phyloP scores from a whole-genome alignment of 805 yeast genomes.

The Wickerhamomyces sydowiorum region DNA sequence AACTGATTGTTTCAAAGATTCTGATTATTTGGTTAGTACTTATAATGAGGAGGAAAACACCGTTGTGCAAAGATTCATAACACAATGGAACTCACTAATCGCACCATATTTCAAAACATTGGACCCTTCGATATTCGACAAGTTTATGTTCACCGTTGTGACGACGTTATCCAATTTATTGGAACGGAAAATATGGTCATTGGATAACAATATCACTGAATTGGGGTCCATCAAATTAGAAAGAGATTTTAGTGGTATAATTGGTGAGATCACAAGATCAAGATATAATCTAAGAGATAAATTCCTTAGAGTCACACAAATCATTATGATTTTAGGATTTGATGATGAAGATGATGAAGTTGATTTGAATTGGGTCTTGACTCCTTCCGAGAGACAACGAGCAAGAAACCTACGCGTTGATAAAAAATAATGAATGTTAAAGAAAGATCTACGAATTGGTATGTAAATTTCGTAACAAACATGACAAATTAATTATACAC shows the following conservation, averaged over 20 bases:
- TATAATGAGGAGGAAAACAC: conserved; percentile 30
- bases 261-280: conserved; percentile 66
- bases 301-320: conserved; percentile 77
- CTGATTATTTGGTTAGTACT: conserved; percentile 18
- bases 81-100: conserved; percentile 59
- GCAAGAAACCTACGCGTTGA: conserved; percentile 53
- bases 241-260: conserved; percentile 68
- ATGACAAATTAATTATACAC: too few relatives aligned
- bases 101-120: conserved; percentile 60
- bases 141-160: conserved; percentile 45
- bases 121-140: conserved; percentile 45
- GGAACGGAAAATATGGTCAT: conserved; percentile 62
- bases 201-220: conserved; percentile 68
- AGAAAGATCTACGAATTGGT: too few relatives aligned
- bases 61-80: conserved; percentile 43
- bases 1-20: conserved; percentile 33
- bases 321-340: conserved; percentile 74
- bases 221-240: conserved; percentile 81
- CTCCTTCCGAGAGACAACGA: conserved; percentile 66
- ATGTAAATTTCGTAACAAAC: too few relatives aligned
- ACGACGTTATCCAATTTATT: conserved; percentile 47
- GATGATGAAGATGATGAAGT: conserved; percentile 63
- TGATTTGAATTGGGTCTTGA: conserved; percentile 63
- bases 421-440: conserved; percentile 16
- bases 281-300: conserved; percentile 71